Conservation (phyloP, 495 filamentous ascomycete genomes). For the Penicillium roqueforti region DNA sequence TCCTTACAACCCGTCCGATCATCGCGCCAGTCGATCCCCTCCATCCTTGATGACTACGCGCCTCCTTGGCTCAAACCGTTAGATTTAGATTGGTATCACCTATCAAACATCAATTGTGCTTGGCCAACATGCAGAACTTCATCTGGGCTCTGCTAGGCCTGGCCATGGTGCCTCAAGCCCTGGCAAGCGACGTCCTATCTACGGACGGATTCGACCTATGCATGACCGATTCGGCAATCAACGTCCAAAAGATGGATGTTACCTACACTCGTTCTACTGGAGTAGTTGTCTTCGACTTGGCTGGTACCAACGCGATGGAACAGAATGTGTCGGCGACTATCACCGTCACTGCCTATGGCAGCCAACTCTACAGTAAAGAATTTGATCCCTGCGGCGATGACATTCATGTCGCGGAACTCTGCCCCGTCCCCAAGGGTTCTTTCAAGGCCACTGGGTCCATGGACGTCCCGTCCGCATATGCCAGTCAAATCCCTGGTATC, state of each 20-base stretch:
- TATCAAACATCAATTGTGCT: not conserved
- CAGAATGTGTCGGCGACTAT: conserved; percentile 81
- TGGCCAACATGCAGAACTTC: conserved; percentile 27
- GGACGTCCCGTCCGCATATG: conserved; percentile 63
- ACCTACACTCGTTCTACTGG: conserved; percentile 70
- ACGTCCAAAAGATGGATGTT: conserved; percentile 70
- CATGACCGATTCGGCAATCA: conserved; percentile 58
- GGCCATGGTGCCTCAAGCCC: conserved; percentile 39
- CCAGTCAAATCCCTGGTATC: conserved; percentile 76
- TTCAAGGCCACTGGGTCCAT: conserved; percentile 72
- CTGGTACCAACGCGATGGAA: conserved; percentile 64
- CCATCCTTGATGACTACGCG: conserved; percentile 2
- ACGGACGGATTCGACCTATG: conserved; percentile 80
- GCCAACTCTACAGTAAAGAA: conserved; percentile 67
- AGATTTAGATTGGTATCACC: not conserved
- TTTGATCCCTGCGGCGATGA: conserved; percentile 76
- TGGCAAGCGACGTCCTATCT: conserved; percentile 67
- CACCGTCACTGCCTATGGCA: conserved; percentile 81
- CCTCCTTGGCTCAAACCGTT: not conserved
- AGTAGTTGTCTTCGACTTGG: conserved; percentile 75
- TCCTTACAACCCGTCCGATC: conserved; percentile 3
- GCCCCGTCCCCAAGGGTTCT: conserved; percentile 72
- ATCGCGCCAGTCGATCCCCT: conserved; percentile 7
- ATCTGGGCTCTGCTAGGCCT: conserved; percentile 31
- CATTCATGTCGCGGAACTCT: conserved; percentile 67